Evolutionary conservation across 306 rosid species (phyloP).

Genomic region (Datisca glomerata): DNA sequence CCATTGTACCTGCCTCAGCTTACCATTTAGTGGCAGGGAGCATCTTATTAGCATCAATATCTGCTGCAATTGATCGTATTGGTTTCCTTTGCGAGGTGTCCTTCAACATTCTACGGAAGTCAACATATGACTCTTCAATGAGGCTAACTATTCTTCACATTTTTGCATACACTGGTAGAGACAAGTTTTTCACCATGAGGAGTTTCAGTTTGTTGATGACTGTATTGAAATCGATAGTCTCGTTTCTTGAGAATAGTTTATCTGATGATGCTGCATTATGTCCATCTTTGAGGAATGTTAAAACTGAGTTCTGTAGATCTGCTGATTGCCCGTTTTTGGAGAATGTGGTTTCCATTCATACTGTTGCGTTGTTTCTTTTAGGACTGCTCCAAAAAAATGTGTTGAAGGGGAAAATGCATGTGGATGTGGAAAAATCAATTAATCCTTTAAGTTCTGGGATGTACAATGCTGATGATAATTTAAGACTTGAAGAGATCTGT

Average conservation of each 20-base stretch:
- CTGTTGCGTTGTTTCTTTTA: slow-evolving; percentile 37
- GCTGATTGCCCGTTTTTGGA: slow-evolving; percentile 51
- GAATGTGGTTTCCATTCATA: slow-evolving; percentile 42
- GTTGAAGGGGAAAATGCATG: slow-evolving; percentile 6
- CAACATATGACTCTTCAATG: slow-evolving; percentile 32
- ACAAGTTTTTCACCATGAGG: slow-evolving; percentile 29
- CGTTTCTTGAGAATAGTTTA: slow-evolving; percentile 41
- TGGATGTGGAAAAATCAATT: slow-evolving; percentile 11
- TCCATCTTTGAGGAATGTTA: slow-evolving; percentile 27
- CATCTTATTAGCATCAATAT: slow-evolving; percentile 57
- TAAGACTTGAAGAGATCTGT: slow-evolving; percentile 9
- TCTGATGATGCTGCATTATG: slow-evolving; percentile 23
- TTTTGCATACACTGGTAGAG: slow-evolving; percentile 64
- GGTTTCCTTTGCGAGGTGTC: slow-evolving; percentile 52
- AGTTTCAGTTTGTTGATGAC: slow-evolving; percentile 28
- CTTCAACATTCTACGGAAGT: slow-evolving; percentile 35
- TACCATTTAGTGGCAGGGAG: slow-evolving; percentile 68
- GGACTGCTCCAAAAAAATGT: slow-evolving; percentile 26
- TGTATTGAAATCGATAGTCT: slow-evolving; percentile 57
- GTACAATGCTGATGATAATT: slow-evolving; percentile 12
- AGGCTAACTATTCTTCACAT: slow-evolving; percentile 53
- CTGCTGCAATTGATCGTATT: slow-evolving; percentile 33
- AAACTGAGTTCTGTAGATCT: slow-evolving; percentile 22
- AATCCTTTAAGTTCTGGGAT: slow-evolving; percentile 18
- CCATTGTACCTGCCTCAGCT: slow-evolving; percentile 33